Conservation (phyloP, 345 rosid genomes). For the Bruguiera gymnorhiza region DNA sequence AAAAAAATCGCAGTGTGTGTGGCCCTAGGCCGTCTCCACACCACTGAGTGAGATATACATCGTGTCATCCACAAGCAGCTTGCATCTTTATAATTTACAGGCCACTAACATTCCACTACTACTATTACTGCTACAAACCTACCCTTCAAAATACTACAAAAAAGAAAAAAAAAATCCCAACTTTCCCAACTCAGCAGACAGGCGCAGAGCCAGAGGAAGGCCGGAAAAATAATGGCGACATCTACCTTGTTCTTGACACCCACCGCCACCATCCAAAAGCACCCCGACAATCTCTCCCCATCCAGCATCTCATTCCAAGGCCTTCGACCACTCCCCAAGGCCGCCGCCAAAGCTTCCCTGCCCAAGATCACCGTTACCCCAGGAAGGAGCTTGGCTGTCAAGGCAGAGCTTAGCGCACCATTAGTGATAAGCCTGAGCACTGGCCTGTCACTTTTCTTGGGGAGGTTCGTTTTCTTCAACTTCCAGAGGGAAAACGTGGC, state of each 20-base stretch:
- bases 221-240: constrained; percentile 25
- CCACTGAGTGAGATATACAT: neutral
- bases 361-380: constrained; percentile 16
- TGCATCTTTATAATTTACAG: neutral
- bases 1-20: too few species aligned
- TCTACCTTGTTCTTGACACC: constrained; percentile 31
- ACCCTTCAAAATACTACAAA: neutral
- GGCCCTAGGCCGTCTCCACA: neutral
- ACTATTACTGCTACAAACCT: neutral
- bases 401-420: constrained; percentile 70
- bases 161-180: neutral
- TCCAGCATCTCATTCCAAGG: constrained; percentile 49
- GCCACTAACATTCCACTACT: neutral
- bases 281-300: constrained; percentile 26
- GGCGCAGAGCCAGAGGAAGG: too few species aligned
- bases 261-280: constrained; percentile 37
- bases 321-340: constrained; percentile 26
- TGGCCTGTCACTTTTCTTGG: constrained; percentile 87
- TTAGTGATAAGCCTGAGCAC: constrained; percentile 95
- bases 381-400: constrained; percentile 37
- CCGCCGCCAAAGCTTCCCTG: constrained; percentile 8
- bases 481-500: constrained; percentile 98
- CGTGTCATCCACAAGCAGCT: neutral
- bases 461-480: constrained; percentile 96
- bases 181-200: neutral